phyloP scores from a whole-genome alignment of 148 eudicot genomes.

The Bassia scoparia region DNA sequence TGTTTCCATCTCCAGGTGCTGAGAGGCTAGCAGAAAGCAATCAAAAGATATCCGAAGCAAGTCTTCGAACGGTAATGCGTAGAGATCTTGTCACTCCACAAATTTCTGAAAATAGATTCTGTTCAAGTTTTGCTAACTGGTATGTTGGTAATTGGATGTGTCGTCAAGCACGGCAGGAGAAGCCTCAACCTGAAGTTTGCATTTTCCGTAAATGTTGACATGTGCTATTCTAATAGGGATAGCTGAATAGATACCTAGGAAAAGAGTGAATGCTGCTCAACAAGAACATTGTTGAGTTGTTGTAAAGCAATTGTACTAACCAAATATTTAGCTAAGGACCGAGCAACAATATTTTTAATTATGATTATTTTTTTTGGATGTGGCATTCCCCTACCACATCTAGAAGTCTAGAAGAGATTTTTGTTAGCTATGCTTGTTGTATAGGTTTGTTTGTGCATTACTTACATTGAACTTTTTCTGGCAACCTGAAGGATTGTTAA shows the following conservation, averaged over 20 bases:
- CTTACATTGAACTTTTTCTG: too few species aligned
- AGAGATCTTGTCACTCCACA: background rate
- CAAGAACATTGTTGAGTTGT: too few species aligned
- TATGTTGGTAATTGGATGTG: background rate
- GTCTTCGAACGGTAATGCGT: background rate
- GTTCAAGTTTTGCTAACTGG: background rate
- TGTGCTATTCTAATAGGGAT: background rate
- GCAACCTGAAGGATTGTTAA: too few species aligned
- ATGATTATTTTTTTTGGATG: too few species aligned
- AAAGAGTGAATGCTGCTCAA: background rate
- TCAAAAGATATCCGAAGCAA: background rate
- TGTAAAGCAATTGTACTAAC: too few species aligned
- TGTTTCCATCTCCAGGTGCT: background rate
- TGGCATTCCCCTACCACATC: too few species aligned
- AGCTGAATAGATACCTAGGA: background rate
- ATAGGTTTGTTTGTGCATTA: too few species aligned
- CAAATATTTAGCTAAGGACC: too few species aligned
- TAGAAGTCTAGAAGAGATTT: too few species aligned
- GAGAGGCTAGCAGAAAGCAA: background rate
- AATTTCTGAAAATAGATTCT: background rate
- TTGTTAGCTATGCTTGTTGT: too few species aligned
- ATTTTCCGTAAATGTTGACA: background rate
- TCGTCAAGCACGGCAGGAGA: background rate
- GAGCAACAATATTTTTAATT: too few species aligned
- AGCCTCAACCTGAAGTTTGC: background rate